Evolutionary conservation across 73 alveolate genomes (phyloP).

Genomic region (Uronychia setigera): DNA sequence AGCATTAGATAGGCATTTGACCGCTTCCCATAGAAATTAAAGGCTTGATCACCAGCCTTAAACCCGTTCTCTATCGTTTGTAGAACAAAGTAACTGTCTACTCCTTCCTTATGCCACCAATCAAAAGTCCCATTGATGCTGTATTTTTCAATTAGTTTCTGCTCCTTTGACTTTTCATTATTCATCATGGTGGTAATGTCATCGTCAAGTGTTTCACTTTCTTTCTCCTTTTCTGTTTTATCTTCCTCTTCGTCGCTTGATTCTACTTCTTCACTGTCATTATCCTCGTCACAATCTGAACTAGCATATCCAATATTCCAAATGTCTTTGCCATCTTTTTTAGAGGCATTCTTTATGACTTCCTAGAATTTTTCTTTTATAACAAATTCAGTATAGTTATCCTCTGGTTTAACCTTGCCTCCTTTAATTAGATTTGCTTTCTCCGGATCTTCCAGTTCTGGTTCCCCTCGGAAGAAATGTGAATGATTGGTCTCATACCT

Average conservation of each 20-base stretch:
- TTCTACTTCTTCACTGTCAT: constrained; percentile 14
- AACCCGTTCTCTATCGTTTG: neutral
- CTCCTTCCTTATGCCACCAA: constrained; percentile 35
- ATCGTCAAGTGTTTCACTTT: constrained; percentile 27
- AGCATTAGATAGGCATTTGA: constrained; percentile 35
- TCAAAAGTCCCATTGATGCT: constrained; percentile 5
- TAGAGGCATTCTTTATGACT: constrained; percentile 2
- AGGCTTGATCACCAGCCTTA: constrained; percentile 25
- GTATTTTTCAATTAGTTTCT: constrained; percentile 17
- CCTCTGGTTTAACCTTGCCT: neutral
- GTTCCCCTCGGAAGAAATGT: neutral
- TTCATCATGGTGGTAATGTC: constrained; percentile 2
- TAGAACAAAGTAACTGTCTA: constrained; percentile 30
- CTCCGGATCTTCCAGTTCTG: neutral
- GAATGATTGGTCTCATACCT: neutral
- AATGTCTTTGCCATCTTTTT: constrained; percentile 16
- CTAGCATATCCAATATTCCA: constrained; percentile 42
- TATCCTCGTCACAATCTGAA: constrained; percentile 18
- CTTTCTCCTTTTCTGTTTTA: neutral
- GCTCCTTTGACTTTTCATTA: constrained; percentile 33
- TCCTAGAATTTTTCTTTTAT: constrained; percentile 21
- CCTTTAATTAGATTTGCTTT: neutral
- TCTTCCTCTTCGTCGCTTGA: constrained; percentile 26
- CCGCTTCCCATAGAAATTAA: constrained; percentile 33
- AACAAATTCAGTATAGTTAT: constrained; percentile 18